Percentiles rank a stretch among this genome's conserved stretches.
Conservation (phyloP, 2,329 filamentous ascomycete species). For the Alternaria panax region DNA sequence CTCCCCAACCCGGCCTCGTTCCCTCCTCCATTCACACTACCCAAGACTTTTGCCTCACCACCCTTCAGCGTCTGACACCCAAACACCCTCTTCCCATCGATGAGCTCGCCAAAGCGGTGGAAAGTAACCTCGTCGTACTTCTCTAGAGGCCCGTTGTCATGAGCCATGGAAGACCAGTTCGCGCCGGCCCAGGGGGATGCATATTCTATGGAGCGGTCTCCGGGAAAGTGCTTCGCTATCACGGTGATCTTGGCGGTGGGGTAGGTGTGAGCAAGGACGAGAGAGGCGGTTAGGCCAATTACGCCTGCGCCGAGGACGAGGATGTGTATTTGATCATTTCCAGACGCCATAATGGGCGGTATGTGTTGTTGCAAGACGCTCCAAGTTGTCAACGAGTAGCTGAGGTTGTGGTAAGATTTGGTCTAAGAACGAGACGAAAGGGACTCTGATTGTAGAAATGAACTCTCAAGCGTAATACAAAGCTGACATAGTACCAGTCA, state of each 20-base stretch:
- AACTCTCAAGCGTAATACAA: not conserved
- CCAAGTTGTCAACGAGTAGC: not conserved
- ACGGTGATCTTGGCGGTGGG: conserved; percentile 69
- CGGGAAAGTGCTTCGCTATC: conserved; percentile 88
- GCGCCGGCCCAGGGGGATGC: conserved; percentile 89
- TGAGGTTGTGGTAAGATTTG: not conserved
- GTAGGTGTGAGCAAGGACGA: conserved; percentile 64
- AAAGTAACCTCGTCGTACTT: conserved; percentile 45
- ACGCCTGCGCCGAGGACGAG: conserved; percentile 65
- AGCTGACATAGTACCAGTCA: not conserved
- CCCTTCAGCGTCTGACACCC: conserved; percentile 21
- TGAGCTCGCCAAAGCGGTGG: conserved; percentile 35
- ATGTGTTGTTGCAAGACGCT: not conserved
- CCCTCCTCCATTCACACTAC: not conserved
- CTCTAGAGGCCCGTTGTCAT: conserved; percentile 44
- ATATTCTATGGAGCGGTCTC: conserved; percentile 91
- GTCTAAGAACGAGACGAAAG: not conserved
- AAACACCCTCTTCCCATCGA: conserved; percentile 32
- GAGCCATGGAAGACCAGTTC: conserved; percentile 70
- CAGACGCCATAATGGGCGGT: conserved; percentile 18
- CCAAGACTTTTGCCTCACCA: conserved; percentile 15
- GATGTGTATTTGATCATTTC: conserved; percentile 24
- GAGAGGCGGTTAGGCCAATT: conserved; percentile 70
- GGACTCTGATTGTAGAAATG: not conserved
- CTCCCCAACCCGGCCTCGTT: conserved; percentile 38